Evolutionary conservation across 208 protist species (phyloP).

Genomic region (Hexamita inflata): DNA sequence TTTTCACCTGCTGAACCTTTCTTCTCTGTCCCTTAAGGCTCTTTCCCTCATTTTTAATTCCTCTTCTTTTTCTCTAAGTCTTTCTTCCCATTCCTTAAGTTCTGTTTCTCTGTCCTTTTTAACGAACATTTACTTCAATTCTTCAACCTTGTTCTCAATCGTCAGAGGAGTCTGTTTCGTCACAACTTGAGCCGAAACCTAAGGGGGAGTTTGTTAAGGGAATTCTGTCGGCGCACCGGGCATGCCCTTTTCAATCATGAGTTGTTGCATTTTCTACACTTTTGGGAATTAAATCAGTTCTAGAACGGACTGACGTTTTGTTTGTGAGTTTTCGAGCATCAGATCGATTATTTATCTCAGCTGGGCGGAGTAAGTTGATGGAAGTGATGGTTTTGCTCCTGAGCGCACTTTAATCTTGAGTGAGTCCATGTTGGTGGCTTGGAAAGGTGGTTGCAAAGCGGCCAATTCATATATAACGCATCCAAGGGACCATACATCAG

Average conservation of each 20-base stretch:
- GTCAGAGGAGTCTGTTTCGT: background rate
- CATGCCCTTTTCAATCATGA: background rate
- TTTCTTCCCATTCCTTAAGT: constrained; percentile 24
- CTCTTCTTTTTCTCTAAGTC: constrained; percentile 6
- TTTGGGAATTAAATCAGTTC: constrained; percentile 4
- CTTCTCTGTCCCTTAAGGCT: too few species aligned
- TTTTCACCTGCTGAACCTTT: too few species aligned
- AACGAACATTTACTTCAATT: too few species aligned
- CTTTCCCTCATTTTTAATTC: background rate
- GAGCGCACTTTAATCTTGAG: constrained; percentile 3
- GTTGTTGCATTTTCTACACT: constrained; percentile 4
- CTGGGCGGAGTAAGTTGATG: background rate
- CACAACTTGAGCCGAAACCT: too few species aligned
- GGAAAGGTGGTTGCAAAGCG: constrained; percentile 43
- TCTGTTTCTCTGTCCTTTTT: background rate
- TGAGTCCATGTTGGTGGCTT: constrained; percentile 29
- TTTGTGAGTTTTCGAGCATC: background rate
- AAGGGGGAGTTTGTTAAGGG: background rate
- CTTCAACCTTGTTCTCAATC: constrained; percentile 10
- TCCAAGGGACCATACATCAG: constrained; percentile 53
- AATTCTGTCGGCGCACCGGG: background rate
- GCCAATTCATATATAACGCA: constrained; percentile 50
- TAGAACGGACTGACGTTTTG: background rate
- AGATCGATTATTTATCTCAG: background rate
- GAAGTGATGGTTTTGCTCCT: constrained; percentile 3